These are phyloP conservation scores for Grosmannia penicillata DNA, from an alignment of 2,329 filamentous ascomycete species.

Conservation along the genomic window DNA sequence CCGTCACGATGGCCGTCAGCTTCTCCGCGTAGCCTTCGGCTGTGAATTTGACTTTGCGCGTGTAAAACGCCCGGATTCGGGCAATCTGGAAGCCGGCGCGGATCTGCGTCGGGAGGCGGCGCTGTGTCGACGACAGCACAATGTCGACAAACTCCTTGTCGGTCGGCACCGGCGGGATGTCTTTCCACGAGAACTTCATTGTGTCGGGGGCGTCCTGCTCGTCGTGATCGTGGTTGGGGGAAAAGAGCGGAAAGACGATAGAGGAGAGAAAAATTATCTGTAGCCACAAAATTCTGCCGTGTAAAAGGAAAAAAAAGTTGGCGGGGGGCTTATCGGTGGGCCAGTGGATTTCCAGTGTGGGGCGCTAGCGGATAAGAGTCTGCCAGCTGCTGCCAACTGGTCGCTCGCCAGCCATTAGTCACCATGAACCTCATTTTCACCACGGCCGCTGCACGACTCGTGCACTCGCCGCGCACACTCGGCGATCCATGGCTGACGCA, in stretches of 20 bases:
- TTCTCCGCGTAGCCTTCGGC: conserved; percentile 79
- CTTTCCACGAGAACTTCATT: conserved; percentile 33
- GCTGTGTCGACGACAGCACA: conserved; percentile 83
- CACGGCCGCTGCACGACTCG: no score
- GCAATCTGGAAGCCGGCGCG: conserved; percentile 91
- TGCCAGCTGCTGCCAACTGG: background rate
- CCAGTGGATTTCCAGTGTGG: background rate
- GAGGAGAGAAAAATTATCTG: background rate
- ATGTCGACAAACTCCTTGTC: conserved; percentile 96
- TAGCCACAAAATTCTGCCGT: conserved; percentile 5
- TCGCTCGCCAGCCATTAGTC: no score
- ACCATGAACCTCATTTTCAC: background rate
- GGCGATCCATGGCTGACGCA: background rate
- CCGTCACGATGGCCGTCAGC: conserved; percentile 76
- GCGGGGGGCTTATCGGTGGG: conserved; percentile 2
- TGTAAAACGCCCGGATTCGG: conserved; percentile 87
- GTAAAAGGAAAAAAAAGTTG: conserved; percentile 3
- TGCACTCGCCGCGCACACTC: no score
- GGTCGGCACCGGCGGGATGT: conserved; percentile 78
- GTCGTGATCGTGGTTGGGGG: background rate
- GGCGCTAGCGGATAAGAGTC: no score
- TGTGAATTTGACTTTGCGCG: conserved; percentile 95
- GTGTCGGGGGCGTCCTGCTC: background rate
- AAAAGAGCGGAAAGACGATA: background rate
- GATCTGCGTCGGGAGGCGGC: conserved; percentile 79